phyloP scores from a whole-genome alignment of 192 early-diverging fungal species.

The Cladochytrium replicatum region DNA sequence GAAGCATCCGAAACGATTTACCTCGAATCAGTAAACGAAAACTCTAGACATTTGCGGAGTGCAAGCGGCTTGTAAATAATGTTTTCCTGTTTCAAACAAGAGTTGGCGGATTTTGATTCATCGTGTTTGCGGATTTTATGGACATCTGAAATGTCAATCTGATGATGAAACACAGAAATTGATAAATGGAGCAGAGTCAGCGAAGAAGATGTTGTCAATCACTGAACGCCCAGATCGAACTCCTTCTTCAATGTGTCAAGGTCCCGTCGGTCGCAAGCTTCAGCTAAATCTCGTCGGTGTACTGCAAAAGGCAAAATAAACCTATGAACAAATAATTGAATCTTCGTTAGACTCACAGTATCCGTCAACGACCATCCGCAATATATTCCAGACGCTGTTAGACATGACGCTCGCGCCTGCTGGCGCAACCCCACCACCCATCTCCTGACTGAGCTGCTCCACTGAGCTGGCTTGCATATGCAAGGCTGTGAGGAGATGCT shows the following conservation, averaged over 20 bases:
- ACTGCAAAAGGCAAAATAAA: conserved; percentile 60
- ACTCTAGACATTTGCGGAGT: too few species aligned
- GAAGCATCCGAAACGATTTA: too few species aligned
- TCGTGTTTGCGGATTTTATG: too few species aligned
- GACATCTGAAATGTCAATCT: too few species aligned
- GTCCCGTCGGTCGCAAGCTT: conserved; percentile 67
- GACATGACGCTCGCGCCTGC: conserved; percentile 27
- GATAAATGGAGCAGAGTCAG: too few species aligned
- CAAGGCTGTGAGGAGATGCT: conserved; percentile 83
- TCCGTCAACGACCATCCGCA: conserved; percentile 52
- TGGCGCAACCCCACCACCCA: conserved; percentile 30
- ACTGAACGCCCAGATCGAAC: conserved; percentile 92
- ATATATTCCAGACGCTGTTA: conserved; percentile 72
- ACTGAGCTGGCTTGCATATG: conserved; percentile 57
- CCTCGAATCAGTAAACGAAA: too few species aligned
- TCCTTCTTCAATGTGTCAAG: conserved; percentile 69
- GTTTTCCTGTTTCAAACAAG: too few species aligned
- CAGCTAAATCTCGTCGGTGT: conserved; percentile 69
- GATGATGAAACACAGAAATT: too few species aligned
- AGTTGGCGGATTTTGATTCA: too few species aligned
- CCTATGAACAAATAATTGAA: conserved; percentile 1
- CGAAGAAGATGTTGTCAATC: too few species aligned
- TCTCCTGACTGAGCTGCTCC: conserved; percentile 16
- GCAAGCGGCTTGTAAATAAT: too few species aligned
- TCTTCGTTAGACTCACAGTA: conserved; percentile 25